Conservation (phyloP, 345 rosid species). For the Syzygium aromaticum region DNA sequence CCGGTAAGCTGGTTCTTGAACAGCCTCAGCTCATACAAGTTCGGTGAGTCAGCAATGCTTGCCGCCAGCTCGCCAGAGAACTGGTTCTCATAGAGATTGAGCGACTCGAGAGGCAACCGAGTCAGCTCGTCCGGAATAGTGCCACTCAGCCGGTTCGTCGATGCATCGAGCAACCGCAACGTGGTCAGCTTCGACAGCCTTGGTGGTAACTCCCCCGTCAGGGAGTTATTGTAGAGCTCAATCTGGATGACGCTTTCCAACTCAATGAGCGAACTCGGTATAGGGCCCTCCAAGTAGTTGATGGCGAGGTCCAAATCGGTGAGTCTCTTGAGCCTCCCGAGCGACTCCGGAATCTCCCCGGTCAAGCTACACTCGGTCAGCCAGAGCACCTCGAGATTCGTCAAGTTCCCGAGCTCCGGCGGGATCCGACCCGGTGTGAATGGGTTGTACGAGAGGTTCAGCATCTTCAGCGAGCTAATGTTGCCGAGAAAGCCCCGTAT, state of each 20-base stretch:
- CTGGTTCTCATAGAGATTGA: constrained; percentile 73
- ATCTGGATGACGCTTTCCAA: constrained; percentile 62
- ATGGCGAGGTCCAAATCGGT: constrained; percentile 79
- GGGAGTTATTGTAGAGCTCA: constrained; percentile 93
- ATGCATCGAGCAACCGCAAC: constrained; percentile 68
- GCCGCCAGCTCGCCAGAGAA: constrained; percentile 62
- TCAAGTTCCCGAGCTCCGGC: constrained; percentile 74
- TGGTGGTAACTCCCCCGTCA: constrained; percentile 58
- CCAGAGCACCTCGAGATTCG: constrained; percentile 82
- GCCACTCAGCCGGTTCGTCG: constrained; percentile 79
- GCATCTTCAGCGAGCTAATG: constrained; percentile 53
- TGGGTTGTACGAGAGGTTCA: constrained; percentile 85
- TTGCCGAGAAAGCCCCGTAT: constrained; percentile 66
- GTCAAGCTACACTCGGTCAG: constrained; percentile 73
- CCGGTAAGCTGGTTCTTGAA: constrained; percentile 64
- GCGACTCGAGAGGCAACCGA: constrained; percentile 64
- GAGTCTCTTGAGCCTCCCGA: constrained; percentile 59
- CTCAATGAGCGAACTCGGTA: constrained; percentile 72
- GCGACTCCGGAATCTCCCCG: constrained; percentile 81
- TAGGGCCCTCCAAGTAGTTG: constrained; percentile 46
- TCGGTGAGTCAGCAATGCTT: constrained; percentile 57
- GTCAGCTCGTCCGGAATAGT: constrained; percentile 68
- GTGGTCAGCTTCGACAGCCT: constrained; percentile 53
- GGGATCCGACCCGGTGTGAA: constrained; percentile 73
- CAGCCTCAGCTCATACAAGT: constrained; percentile 70